Evolutionary conservation across 2,329 filamentous ascomycete species (phyloP).

Genomic region (Verticillium tricorpus): DNA sequence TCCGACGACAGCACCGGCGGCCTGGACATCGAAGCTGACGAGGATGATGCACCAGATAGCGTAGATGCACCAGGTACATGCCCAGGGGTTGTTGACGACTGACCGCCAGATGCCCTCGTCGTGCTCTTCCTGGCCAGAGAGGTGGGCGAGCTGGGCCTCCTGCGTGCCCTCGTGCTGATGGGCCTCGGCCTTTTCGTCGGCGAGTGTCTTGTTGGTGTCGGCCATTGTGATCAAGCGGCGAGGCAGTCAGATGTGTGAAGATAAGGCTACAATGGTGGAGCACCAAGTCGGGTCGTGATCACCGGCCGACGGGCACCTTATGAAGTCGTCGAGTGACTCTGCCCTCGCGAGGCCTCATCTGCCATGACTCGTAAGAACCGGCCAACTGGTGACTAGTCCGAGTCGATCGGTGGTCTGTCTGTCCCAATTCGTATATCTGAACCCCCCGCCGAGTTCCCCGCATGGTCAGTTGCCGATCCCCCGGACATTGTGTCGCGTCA

Average conservation of each 20-base stretch:
- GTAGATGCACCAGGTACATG: slow-evolving; percentile 29
- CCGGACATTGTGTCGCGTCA: not conserved
- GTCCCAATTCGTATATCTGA: not conserved
- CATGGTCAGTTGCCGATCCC: not conserved
- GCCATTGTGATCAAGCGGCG: not conserved
- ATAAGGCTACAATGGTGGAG: not conserved
- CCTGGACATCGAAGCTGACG: slow-evolving; percentile 36
- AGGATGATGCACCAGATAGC: slow-evolving; percentile 34
- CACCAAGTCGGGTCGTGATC: not conserved
- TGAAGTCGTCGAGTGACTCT: not conserved
- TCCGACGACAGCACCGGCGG: slow-evolving; percentile 32
- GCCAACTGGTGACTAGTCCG: not conserved
- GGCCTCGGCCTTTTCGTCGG: not conserved
- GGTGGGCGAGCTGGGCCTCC: slow-evolving; percentile 4
- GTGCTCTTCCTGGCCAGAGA: slow-evolving; percentile 21
- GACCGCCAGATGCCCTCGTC: slow-evolving; percentile 15
- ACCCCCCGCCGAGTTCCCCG: not conserved
- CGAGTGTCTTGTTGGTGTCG: not conserved
- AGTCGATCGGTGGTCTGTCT: not conserved
- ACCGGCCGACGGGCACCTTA: not conserved
- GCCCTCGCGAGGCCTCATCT: not conserved
- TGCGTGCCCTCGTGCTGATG: not conserved
- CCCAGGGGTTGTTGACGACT: slow-evolving; percentile 19
- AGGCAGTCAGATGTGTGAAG: not conserved
- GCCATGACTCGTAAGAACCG: not conserved